These are phyloP conservation scores for Ustulina deusta DNA, from an alignment of 2,329 filamentous ascomycete species.

Conservation along the genomic window DNA sequence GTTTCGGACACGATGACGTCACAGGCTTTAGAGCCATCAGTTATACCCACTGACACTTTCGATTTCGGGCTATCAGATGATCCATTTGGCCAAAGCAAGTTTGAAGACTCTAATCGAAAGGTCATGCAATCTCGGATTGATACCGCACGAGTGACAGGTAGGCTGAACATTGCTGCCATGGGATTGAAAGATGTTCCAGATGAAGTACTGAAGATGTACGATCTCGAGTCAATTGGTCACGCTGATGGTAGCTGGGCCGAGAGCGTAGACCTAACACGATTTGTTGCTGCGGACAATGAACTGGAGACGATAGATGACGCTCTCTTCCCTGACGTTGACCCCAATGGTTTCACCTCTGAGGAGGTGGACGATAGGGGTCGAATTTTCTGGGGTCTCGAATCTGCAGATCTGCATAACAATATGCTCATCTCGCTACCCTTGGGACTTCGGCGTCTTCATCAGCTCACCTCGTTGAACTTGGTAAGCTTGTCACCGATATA, in stretches of 20 bases:
- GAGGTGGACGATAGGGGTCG: constrained; percentile 75
- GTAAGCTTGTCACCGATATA: constrained; percentile 58
- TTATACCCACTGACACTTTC: constrained; percentile 62
- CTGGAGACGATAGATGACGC: constrained; percentile 77
- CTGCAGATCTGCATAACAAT: constrained; percentile 89
- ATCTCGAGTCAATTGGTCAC: constrained; percentile 74
- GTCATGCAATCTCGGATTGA: constrained; percentile 79
- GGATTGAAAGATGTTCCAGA: constrained; percentile 81
- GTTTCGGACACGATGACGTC: constrained; percentile 43
- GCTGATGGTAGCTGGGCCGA: constrained; percentile 85
- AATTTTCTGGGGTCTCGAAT: constrained; percentile 85
- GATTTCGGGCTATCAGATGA: constrained; percentile 71
- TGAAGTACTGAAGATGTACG: constrained; percentile 92
- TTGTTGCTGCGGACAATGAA: constrained; percentile 92
- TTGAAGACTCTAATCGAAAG: constrained; percentile 70
- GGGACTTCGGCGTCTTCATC: constrained; percentile 78
- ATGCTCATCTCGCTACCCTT: constrained; percentile 76
- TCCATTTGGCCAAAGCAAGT: constrained; percentile 76
- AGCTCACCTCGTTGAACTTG: constrained; percentile 85
- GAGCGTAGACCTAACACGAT: constrained; percentile 84
- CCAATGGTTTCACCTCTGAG: constrained; percentile 61
- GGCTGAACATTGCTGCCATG: constrained; percentile 89
- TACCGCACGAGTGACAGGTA: constrained; percentile 79
- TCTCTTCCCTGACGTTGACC: constrained; percentile 80
- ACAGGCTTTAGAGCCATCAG: constrained; percentile 51